Base-by-base conservation (phyloP, 352 stramenopile species). In the Detonula confervacea region DNA sequence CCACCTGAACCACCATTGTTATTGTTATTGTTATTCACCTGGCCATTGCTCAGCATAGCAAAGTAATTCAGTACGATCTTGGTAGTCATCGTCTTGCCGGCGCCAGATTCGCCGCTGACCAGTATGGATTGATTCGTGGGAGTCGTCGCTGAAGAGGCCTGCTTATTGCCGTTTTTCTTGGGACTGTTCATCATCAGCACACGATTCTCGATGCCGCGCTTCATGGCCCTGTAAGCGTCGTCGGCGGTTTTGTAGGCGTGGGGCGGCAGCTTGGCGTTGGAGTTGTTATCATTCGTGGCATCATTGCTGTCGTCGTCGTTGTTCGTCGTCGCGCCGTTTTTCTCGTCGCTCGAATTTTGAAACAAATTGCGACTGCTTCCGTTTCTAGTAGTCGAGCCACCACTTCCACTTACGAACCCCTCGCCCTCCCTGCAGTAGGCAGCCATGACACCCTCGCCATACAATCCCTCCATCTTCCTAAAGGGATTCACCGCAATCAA, bases 1-100 rank as follows among this genome's bases (percentile, higher is more conserved):
- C n/a, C n/a, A n/a, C n/a, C n/a, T n/a, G n/a, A n/a, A n/a, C n/a
- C n/a, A n/a, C n/a, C n/a, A n/a, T n/a, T n/a, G n/a, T n/a, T n/a
- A n/a, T n/a, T n/a, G n/a, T n/a, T n/a, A n/a, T n/a, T n/a, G n/a
- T n/a, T n/a, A n/a, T n/a, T n/a, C n/a, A n/a, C n/a, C n/a, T n/a
- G n/a, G n/a, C n/a, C n/a, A 22, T 64, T 42, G 9, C 33, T 56
- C 9, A 98, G 93, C 30, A 93, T 95, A 7, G 96, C 96, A 37
- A 98, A 82, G 81, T 98, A 98, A 70, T 97, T 90, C 90, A 99
- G 96, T 24, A 98, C 92, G 70, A 98, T 95, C 87, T 99, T 99
- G 37, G 96, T 98, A 11, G 95, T 97, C 60, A 98, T 96, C 12
- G 97, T 98, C 88, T 99, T 99, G 35, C 96, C 96, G 11, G 97